A percentile compares a stretch with the other conserved stretches of the same genome.
Evolutionary conservation across 106 monocot species (phyloP).

Genomic region (Allium fistulosum): DNA sequence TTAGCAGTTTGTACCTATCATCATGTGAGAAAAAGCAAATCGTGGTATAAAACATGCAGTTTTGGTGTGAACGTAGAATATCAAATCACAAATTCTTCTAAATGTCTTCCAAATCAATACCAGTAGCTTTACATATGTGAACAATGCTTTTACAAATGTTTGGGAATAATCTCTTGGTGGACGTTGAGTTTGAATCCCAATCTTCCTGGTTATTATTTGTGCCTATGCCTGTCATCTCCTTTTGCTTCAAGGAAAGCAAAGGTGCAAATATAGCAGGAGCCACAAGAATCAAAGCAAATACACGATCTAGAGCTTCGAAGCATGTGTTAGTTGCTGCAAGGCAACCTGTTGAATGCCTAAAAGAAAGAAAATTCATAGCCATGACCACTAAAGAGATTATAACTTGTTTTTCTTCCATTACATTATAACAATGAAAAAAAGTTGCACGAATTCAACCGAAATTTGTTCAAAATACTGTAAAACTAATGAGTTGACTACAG

Average conservation of each 20-base stretch:
- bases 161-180: slow-evolving; percentile 17
- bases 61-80: slow-evolving; percentile 31
- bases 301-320: slow-evolving; percentile 67
- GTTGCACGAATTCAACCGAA: neutral
- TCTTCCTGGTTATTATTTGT: slow-evolving; percentile 3
- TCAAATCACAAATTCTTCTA: slow-evolving; percentile 37
- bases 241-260: slow-evolving; percentile 16
- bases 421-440: too few species aligned
- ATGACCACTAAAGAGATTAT: neutral
- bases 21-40: slow-evolving; percentile 41
- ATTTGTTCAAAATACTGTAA: too few species aligned
- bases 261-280: slow-evolving; percentile 85
- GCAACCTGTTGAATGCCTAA: slow-evolving; percentile 93
- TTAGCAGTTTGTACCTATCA: slow-evolving; percentile 27
- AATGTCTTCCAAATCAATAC: slow-evolving; percentile 10
- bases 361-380: neutral
- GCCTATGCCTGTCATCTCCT: slow-evolving; percentile 9
- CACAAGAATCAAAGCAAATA: slow-evolving; percentile 71
- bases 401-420: neutral
- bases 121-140: slow-evolving; percentile 7
- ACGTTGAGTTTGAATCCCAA: neutral
- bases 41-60: slow-evolving; percentile 35
- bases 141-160: slow-evolving; percentile 40
- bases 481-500: too few species aligned
- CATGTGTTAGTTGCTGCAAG: slow-evolving; percentile 75